Percentiles rank a stretch among this genome's conserved stretches.
These are phyloP conservation scores for Cryptococcus sp. DNA, from an alignment of 1,284 basidiomycete species.

Conservation along the genomic window DNA sequence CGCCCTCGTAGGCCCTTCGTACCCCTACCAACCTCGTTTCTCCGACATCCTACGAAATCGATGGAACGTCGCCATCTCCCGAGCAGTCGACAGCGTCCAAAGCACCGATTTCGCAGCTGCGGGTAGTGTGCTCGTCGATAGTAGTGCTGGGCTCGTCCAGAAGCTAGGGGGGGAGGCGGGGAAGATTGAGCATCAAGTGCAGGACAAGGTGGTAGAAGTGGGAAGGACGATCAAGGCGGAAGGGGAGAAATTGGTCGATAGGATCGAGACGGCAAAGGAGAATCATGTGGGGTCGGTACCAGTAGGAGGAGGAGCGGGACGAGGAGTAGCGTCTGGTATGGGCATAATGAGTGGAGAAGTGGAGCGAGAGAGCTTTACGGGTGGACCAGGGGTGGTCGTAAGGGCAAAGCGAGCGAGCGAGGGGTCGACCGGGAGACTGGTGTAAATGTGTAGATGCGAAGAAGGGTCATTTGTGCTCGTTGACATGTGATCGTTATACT, in stretches of 20 bases:
- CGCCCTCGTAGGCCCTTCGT: slow-evolving; percentile 28
- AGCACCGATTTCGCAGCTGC: neutral
- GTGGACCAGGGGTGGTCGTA: neutral
- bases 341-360: slow-evolving; percentile 1
- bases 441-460: no score
- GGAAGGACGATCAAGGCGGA: neutral
- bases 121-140: neutral
- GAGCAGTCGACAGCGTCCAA: slow-evolving; percentile 1
- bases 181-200: neutral
- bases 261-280: neutral
- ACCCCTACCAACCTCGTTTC: slow-evolving; percentile 20
- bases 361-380: slow-evolving; percentile 4
- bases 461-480: no score
- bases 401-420: slow-evolving; percentile 2
- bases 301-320: neutral
- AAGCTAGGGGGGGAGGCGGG: neutral
- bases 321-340: neutral
- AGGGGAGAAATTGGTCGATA: slow-evolving; percentile 1
- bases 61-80: slow-evolving; percentile 35
- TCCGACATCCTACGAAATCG: slow-evolving; percentile 22
- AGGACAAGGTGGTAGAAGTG: neutral
- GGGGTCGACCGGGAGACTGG: neutral
- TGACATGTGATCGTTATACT: no score
- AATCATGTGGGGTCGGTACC: neutral
- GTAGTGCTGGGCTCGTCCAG: neutral